Conservation (phyloP, 129 eudicot genomes). For the Kitagawia praeruptora region DNA sequence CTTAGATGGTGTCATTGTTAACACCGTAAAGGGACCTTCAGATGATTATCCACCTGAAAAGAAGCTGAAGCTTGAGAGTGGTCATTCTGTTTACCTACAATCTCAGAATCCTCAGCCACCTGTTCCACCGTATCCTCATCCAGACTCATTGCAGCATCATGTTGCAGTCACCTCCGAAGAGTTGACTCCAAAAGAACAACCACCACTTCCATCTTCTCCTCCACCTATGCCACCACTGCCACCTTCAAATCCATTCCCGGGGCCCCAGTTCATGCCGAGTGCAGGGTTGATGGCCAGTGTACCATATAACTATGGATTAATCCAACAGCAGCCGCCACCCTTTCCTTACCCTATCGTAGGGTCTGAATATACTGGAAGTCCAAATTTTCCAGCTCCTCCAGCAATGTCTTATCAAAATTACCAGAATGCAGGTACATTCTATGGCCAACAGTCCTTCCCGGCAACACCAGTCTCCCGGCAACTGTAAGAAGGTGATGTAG, state of each 20-base stretch:
- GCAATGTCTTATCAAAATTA: conserved; percentile 46
- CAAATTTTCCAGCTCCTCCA: conserved; percentile 35
- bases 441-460: conserved; percentile 53
- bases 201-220: conserved; percentile 66
- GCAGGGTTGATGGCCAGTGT: conserved; percentile 32
- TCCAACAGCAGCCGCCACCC: conserved; percentile 40
- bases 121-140: conserved; percentile 26
- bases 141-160: conserved; percentile 28
- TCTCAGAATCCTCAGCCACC: conserved; percentile 28
- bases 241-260: conserved; percentile 55
- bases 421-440: conserved; percentile 63
- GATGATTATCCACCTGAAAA: conserved; percentile 50
- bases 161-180: conserved; percentile 20
- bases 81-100: conserved; percentile 26
- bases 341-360: conserved; percentile 29
- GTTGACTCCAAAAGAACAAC: conserved; percentile 30
- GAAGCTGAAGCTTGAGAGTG: conserved; percentile 46
- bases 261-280: conserved; percentile 40
- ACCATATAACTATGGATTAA: conserved; percentile 34
- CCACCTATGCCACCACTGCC: conserved; percentile 71
- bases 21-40: conserved; percentile 33
- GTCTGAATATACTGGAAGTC: conserved; percentile 30
- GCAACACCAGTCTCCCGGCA: conserved; percentile 68
- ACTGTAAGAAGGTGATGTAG: conserved; percentile 10
- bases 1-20: conserved; percentile 66